Percentiles rank a stretch among this genome's conserved stretches.
Evolutionary conservation across 2,329 filamentous ascomycete genomes (phyloP).

Genomic region (Herpotrichia juniperi): DNA sequence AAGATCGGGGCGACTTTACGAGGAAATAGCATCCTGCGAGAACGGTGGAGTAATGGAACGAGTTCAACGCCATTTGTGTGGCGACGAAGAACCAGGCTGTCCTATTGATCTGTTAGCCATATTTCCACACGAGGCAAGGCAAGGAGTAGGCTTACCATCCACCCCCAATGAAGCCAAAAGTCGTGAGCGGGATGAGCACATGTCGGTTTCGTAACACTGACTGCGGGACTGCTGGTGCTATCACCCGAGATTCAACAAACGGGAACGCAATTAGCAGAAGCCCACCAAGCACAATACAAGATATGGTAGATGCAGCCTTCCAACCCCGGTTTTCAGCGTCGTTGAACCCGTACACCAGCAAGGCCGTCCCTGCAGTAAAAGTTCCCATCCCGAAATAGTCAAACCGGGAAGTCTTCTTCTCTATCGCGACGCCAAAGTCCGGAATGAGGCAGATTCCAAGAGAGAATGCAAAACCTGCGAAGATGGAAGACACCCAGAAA

Average conservation of each 20-base stretch:
- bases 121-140: neutral
- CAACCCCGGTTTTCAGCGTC: neutral
- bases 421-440: neutral
- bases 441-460: neutral
- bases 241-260: neutral
- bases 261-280: neutral
- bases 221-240: neutral
- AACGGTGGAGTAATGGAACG: neutral
- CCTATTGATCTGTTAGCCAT: neutral
- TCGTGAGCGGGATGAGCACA: neutral
- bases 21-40: neutral
- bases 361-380: neutral
- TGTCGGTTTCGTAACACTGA: neutral
- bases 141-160: neutral
- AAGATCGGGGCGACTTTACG: no score
- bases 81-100: neutral
- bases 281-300: neutral
- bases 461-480: no score
- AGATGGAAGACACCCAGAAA: neutral
- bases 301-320: neutral
- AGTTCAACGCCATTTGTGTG: neutral
- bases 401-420: neutral
- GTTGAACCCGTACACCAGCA: neutral
- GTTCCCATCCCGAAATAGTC: neutral
- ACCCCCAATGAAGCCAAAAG: neutral